A percentile compares a stretch with the other conserved stretches of the same genome.
Evolutionary conservation across 768 basidiomycete genomes (phyloP).

Genomic region (Gymnopilus junonius): DNA sequence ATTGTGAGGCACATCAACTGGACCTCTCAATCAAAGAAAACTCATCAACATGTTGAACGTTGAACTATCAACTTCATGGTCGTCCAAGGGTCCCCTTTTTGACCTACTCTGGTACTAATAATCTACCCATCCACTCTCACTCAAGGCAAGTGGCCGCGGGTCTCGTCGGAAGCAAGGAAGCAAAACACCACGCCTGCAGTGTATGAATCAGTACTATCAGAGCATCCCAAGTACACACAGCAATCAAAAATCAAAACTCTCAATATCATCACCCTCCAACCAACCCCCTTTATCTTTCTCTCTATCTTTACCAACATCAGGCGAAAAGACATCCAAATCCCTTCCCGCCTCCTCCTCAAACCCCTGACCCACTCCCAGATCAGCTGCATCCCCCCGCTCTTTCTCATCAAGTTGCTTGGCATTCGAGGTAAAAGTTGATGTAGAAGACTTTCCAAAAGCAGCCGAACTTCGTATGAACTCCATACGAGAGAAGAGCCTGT

Average conservation of each 20-base stretch:
- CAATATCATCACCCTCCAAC: slow-evolving; percentile 65
- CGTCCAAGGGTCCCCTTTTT: too few species aligned
- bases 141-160: too few species aligned
- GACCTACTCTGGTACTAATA: too few species aligned
- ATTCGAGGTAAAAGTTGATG: too few species aligned
- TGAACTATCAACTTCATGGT: too few species aligned
- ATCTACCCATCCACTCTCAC: too few species aligned
- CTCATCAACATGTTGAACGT: too few species aligned
- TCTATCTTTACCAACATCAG: background rate
- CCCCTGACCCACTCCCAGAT: slow-evolving; percentile 25
- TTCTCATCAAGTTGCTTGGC: slow-evolving; percentile 39
- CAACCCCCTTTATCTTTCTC: slow-evolving; percentile 42
- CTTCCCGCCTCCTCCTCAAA: slow-evolving; percentile 37
- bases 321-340: slow-evolving; percentile 6
- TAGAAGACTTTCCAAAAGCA: too few species aligned
- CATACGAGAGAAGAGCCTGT: slow-evolving; percentile 53
- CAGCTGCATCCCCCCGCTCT: slow-evolving; percentile 18
- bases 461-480: slow-evolving; percentile 45
- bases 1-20: too few species aligned
- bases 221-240: background rate
- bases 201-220: background rate
- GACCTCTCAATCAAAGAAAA: too few species aligned
- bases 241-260: slow-evolving; percentile 41
- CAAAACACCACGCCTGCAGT: background rate
- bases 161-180: background rate